Evolutionary conservation across 768 basidiomycete genomes (phyloP).

Genomic region (Filobasidium floriforme): DNA sequence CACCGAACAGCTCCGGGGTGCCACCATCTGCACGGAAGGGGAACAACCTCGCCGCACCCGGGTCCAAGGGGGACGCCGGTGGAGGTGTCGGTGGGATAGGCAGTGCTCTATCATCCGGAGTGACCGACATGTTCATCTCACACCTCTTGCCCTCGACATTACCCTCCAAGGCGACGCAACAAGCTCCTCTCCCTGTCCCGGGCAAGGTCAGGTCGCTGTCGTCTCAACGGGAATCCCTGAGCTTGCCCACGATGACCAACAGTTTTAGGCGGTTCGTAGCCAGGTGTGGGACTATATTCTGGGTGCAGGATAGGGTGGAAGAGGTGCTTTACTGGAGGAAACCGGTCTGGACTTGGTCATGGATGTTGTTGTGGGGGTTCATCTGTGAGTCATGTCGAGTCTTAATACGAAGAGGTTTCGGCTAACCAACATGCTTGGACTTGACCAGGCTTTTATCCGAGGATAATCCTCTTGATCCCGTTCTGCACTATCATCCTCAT

Average conservation of each 20-base stretch:
- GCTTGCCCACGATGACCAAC: constrained; percentile 64
- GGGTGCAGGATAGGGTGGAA: constrained; percentile 80
- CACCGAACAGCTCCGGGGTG: constrained; percentile 18
- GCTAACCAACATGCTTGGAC: neutral
- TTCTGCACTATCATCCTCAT: constrained; percentile 57
- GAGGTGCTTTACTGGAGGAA: constrained; percentile 76
- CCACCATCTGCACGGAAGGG: neutral
- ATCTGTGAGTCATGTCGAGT: constrained; percentile 56
- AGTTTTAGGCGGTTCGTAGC: constrained; percentile 77
- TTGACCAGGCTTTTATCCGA: constrained; percentile 64
- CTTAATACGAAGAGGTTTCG: constrained; percentile 6
- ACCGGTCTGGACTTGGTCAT: constrained; percentile 63
- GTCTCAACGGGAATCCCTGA: constrained; percentile 52
- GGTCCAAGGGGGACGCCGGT: neutral
- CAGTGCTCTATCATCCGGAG: constrained; percentile 26
- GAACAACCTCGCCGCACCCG: neutral
- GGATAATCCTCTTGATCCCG: constrained; percentile 63
- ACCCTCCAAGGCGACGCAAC: constrained; percentile 14
- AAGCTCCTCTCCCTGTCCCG: constrained; percentile 22
- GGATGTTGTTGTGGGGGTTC: constrained; percentile 70
- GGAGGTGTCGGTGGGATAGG: constrained; percentile 4
- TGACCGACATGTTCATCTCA: constrained; percentile 42
- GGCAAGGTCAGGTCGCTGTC: constrained; percentile 28
- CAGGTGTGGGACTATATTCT: constrained; percentile 70
- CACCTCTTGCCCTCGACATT: constrained; percentile 30